Evolutionary conservation across 139 green algal genomes (phyloP).

Genomic region (Chara braunii): DNA sequence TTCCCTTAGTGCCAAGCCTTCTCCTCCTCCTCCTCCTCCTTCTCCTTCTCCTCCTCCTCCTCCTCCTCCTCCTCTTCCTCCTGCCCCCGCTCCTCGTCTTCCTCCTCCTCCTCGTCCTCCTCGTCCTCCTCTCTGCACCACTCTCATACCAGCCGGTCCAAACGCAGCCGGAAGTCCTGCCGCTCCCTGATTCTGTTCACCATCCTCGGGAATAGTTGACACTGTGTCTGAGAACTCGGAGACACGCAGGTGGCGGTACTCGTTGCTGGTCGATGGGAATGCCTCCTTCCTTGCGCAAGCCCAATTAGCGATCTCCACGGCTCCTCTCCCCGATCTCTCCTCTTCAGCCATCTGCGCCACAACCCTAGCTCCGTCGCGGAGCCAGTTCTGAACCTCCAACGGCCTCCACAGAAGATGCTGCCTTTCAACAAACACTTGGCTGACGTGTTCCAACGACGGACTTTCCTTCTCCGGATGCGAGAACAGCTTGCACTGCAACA

Average conservation of each 20-base stretch:
- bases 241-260: constrained; percentile 60
- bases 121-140: neutral
- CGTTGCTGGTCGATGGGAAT: constrained; percentile 26
- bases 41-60: neutral
- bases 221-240: constrained; percentile 72
- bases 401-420: constrained; percentile 75
- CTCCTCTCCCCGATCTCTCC: neutral
- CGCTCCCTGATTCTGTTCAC: neutral
- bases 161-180: neutral
- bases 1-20: neutral
- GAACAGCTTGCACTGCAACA: constrained; percentile 25
- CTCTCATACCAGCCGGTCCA: neutral
- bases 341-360: neutral
- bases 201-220: constrained; percentile 54
- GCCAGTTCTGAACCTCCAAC: constrained; percentile 56
- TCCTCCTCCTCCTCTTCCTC: constrained; percentile 9
- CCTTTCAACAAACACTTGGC: constrained; percentile 74
- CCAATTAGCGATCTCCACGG: constrained; percentile 49
- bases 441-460: constrained; percentile 64
- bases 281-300: constrained; percentile 40
- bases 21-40: neutral
- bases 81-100: no score
- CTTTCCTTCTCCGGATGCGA: constrained; percentile 53
- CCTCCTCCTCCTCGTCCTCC: no score
- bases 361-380: constrained; percentile 39